Evolutionary conservation across 148 eudicot genomes (phyloP), one percentile per base, ranked within the genome.

Genomic region (Nepenthes mirabilis): DNA sequence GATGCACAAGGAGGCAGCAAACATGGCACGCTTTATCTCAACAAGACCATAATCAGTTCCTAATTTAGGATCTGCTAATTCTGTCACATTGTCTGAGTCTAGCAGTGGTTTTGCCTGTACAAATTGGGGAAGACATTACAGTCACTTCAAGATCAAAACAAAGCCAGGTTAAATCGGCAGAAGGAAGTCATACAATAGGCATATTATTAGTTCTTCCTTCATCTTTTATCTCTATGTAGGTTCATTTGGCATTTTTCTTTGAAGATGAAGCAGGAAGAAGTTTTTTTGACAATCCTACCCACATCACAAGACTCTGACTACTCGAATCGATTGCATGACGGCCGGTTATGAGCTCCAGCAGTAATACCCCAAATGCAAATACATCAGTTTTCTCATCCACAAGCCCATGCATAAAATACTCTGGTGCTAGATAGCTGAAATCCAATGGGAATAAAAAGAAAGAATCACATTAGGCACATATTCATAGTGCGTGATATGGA

Each of bases 361-460:
- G 55, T 23, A 93, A 59, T 59, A 88, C 98, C 12, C 98, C 98
- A 58, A 81, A 91, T n/a, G 98, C 93, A 63, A 88, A 88, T 10
- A 86, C 89, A 63, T 93, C 96, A 37, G 89, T 93, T 72, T 93
- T 93, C 78, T 88, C 99, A 64, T 93, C 76, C 47, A 84, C 88
- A 51, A 88, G 67, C 63, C 96, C 96, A 48, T 83, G 94, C 96
- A 88, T 91, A 75, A 91, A 88, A 70, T 88, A 91, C 57, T 91
- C 98, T 1, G 96, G 99, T 57, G 99, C 95, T 80, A 65, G 53
- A 47, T 53, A 70, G 13, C 37, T 33, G 35, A 49, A 49, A 10
- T n/a, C 52, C 12, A 49, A 11, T 49, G 45, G 0, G 45, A 40
- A 40, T 40, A 40, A 40, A 40, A 40, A 4, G 8, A 40, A 40